A percentile compares a stretch with the other conserved stretches of the same genome.
phyloP scores from a whole-genome alignment of 352 stramenopile genomes.

The Phytophthora brassicae region DNA sequence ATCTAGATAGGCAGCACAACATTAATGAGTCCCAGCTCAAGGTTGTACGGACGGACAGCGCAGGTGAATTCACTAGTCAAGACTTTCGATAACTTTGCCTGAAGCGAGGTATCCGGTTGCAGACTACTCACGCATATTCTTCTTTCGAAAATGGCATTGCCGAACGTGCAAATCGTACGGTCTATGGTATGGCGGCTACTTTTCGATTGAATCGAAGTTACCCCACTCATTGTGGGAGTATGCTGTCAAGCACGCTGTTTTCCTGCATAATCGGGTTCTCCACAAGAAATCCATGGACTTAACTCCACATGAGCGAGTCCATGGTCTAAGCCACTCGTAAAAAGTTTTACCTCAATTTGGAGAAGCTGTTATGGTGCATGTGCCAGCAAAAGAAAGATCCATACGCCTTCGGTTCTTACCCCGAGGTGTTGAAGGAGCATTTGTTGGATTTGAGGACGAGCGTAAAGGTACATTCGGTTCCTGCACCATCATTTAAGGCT shows the following conservation, averaged over 20 bases:
- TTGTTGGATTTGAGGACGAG: not conserved
- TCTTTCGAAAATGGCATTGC: conserved; percentile 6
- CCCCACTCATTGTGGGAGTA: conserved; percentile 4
- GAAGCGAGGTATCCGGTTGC: not conserved
- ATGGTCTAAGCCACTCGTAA: not conserved
- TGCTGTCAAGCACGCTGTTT: not conserved
- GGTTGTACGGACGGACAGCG: too few species aligned
- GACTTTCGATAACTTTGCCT: not conserved
- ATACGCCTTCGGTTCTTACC: not conserved
- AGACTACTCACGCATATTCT: not conserved
- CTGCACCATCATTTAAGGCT: too few species aligned
- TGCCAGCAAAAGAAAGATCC: not conserved
- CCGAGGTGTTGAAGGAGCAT: not conserved
- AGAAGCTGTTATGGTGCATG: not conserved
- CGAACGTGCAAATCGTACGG: not conserved
- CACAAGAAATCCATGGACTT: not conserved
- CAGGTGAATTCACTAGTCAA: conserved; percentile 1
- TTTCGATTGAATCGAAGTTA: not conserved
- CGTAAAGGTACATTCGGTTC: too few species aligned
- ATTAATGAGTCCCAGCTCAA: too few species aligned
- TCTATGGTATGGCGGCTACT: conserved; percentile 1
- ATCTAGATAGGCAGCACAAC: too few species aligned
- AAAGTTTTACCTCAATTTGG: not conserved
- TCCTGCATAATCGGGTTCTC: not conserved
- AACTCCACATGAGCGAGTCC: not conserved